Evolutionary conservation across 2,329 filamentous ascomycete species (phyloP), one percentile per base, ranked within the genome.

Genomic region (Calonectria crousiana): DNA sequence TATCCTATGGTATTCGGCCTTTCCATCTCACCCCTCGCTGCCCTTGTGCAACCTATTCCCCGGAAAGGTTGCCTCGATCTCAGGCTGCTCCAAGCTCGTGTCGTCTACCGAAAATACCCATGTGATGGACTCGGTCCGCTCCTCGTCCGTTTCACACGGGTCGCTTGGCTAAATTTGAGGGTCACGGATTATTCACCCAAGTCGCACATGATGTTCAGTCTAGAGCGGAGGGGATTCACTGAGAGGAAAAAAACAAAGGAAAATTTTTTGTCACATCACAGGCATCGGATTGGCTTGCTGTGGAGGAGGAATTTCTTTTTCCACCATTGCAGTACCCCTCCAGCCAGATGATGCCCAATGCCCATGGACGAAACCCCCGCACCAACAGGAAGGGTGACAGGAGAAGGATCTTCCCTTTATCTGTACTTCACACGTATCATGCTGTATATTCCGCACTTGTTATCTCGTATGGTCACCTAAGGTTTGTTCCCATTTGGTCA

Each of bases 41-140:
- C n/a, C n/a, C n/a, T 47, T 23, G 4, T 38, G 38, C 14, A 20
- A 36, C 26, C 32, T 13, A 53, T 38, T 13, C 16, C 30, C 20
- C 14, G 2, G 23, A 51, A 58, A 51, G 30, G 32, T 23, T 60
- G 13, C 51, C 52, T 36, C 20, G 30, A 23, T 60, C 32, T 32
- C 38, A n/a, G 28, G 23, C 38, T 44, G 30, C 30, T 32, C 62
- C 28, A 44, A 62, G n/a, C 32, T 67, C 41, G 69, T 67, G 32
- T 38, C 6, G 6, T 36, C 34, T 60, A n/a, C 34, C 32, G 32
- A 30, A n/a, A 44, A 47, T 30, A 32, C 36, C 36, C 69, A 65
- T 71, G 69, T 71, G 60, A 71, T 71, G 10, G 32, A 60, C 14
- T 28, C 49, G 36, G 38, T 30, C 69, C 60, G 51, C 49, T 62